Conservation (phyloP, 192 early-diverging fungal species). For the Linnemannia zychae region DNA sequence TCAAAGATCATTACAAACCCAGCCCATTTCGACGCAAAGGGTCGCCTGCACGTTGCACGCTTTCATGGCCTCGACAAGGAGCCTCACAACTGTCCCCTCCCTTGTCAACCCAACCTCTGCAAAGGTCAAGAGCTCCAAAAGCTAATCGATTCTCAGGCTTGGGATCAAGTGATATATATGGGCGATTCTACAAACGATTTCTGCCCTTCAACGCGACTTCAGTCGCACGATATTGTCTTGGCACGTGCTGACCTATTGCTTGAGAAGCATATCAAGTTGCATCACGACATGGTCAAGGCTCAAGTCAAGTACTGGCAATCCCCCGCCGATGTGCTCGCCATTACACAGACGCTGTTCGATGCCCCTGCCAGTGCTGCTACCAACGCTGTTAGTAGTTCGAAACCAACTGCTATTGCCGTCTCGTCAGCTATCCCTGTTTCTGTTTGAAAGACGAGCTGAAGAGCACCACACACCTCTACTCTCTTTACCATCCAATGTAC, state of each 20-base stretch:
- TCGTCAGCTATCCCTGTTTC: neutral
- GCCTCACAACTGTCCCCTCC: slow-evolving; percentile 64
- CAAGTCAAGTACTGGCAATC: slow-evolving; percentile 40
- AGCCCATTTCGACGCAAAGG: slow-evolving; percentile 57
- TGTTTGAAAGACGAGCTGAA: neutral
- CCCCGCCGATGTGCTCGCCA: slow-evolving; percentile 20
- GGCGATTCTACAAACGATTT: slow-evolving; percentile 70
- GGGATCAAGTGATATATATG: slow-evolving; percentile 63
- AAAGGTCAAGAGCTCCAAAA: slow-evolving; percentile 65
- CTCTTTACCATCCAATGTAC: neutral
- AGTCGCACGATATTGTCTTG: slow-evolving; percentile 26
- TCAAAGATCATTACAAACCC: slow-evolving; percentile 71
- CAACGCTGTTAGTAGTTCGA: neutral
- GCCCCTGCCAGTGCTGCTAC: neutral
- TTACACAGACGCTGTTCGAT: slow-evolving; percentile 8
- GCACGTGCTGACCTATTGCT: slow-evolving; percentile 39
- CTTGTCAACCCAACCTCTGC: slow-evolving; percentile 72
- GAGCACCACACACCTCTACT: neutral
- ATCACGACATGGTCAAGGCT: slow-evolving; percentile 31
- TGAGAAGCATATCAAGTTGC: slow-evolving; percentile 24
- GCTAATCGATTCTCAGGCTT: slow-evolving; percentile 38
- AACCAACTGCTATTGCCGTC: neutral
- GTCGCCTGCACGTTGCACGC: slow-evolving; percentile 60
- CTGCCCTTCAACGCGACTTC: slow-evolving; percentile 62
- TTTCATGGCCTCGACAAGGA: slow-evolving; percentile 45